Evolutionary conservation across 31 red algal genomes (phyloP).

Genomic region (Porphyra umbilicalis): DNA sequence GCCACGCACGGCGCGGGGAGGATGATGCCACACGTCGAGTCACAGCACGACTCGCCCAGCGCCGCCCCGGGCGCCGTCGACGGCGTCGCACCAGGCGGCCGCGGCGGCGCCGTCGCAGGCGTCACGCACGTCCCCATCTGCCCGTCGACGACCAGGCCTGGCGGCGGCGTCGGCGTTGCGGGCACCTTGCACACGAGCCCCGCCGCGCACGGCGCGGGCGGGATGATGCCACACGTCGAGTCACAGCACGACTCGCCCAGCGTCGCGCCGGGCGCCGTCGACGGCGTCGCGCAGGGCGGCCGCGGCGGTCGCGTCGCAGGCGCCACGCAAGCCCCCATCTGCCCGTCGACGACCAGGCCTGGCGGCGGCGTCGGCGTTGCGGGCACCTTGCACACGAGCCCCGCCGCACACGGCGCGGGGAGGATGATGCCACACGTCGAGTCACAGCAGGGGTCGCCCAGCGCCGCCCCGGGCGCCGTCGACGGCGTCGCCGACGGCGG

Average conservation of each 20-base stretch:
- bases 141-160: neutral
- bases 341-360: neutral
- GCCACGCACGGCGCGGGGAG: neutral
- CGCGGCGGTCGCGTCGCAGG: no score
- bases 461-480: no score
- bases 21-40: neutral
- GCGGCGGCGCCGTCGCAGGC: no score
- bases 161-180: neutral
- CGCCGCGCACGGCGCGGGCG: neutral
- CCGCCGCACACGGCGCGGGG: neutral
- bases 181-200: neutral
- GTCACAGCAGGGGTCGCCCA: neutral
- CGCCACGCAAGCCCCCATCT: neutral
- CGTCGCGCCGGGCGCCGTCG: no score
- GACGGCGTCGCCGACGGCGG: no score
- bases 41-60: no score
- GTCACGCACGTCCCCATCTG: neutral
- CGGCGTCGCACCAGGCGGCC: no score
- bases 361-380: neutral
- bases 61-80: no score
- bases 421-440: neutral
- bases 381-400: neutral
- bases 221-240: neutral
- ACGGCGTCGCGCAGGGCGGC: no score
- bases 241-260: no score